Evolutionary conservation across 495 filamentous ascomycete species (phyloP).

Genomic region (Polyplosphaeria fusca): DNA sequence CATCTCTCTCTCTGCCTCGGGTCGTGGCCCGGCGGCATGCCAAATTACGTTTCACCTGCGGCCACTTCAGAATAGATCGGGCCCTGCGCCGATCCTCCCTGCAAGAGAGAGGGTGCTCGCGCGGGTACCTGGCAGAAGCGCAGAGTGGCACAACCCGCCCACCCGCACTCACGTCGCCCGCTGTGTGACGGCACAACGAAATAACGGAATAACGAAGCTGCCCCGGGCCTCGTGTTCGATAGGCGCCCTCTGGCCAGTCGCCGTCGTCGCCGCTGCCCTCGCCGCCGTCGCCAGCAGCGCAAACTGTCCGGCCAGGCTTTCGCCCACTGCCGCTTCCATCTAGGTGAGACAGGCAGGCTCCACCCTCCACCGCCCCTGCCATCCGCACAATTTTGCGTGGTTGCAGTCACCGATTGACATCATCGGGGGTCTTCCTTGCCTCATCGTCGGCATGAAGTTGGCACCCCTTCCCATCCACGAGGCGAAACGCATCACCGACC

Average conservation of each 20-base stretch:
- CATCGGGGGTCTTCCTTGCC: neutral
- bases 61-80: constrained; percentile 18
- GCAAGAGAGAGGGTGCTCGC: constrained; percentile 2
- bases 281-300: constrained; percentile 7
- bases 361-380: neutral
- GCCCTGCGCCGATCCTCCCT: constrained; percentile 29
- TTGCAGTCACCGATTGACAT: neutral
- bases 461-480: neutral
- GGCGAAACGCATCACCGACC: neutral
- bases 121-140: constrained; percentile 28
- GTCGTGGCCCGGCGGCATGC: neutral
- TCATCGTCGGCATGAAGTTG: neutral
- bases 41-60: constrained; percentile 25
- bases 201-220: neutral
- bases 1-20: neutral
- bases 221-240: neutral
- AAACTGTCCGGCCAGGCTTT: constrained; percentile 10
- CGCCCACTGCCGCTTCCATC: constrained; percentile 11
- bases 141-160: neutral
- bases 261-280: constrained; percentile 1
- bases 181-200: neutral
- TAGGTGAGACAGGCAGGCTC: constrained; percentile 10
- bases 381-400: neutral
- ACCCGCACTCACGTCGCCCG: neutral
- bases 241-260: constrained; percentile 8